These are phyloP conservation scores for Triangularia verruculosa DNA, from an alignment of 2,329 filamentous ascomycete genomes.

Conservation along the genomic window DNA sequence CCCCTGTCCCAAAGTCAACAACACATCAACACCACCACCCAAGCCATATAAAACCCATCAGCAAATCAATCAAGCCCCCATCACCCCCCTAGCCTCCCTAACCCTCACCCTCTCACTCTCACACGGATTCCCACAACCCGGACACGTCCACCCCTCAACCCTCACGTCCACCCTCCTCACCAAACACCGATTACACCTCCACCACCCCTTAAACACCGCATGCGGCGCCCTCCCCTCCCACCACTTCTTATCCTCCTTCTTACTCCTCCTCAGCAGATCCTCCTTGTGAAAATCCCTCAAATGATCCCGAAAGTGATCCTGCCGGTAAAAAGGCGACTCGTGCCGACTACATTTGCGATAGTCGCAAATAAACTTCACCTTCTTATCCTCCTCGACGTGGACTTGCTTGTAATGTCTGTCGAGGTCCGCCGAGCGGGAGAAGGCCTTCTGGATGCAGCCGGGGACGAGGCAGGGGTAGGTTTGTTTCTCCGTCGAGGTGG, in stretches of 20 bases:
- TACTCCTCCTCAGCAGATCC: constrained; percentile 49
- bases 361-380: constrained; percentile 49
- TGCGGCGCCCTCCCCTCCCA: constrained; percentile 19
- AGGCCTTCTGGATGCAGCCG: constrained; percentile 45
- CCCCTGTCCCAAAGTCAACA: background rate
- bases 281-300: constrained; percentile 55
- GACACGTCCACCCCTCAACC: constrained; percentile 44
- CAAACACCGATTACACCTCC: constrained; percentile 55
- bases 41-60: too few species aligned
- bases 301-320: constrained; percentile 58
- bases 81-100: background rate
- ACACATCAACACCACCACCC: too few species aligned
- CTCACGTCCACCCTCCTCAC: constrained; percentile 41
- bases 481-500: constrained; percentile 19
- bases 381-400: constrained; percentile 43
- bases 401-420: constrained; percentile 51
- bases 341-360: constrained; percentile 47
- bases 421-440: constrained; percentile 53
- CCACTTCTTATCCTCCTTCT: constrained; percentile 23
- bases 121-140: constrained; percentile 45
- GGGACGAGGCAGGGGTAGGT: constrained; percentile 37
- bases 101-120: constrained; percentile 32
- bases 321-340: constrained; percentile 47
- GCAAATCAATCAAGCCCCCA: too few species aligned
- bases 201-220: constrained; percentile 43